Conservation (phyloP, 441 rosid genomes). For the Populus hybrid region DNA sequence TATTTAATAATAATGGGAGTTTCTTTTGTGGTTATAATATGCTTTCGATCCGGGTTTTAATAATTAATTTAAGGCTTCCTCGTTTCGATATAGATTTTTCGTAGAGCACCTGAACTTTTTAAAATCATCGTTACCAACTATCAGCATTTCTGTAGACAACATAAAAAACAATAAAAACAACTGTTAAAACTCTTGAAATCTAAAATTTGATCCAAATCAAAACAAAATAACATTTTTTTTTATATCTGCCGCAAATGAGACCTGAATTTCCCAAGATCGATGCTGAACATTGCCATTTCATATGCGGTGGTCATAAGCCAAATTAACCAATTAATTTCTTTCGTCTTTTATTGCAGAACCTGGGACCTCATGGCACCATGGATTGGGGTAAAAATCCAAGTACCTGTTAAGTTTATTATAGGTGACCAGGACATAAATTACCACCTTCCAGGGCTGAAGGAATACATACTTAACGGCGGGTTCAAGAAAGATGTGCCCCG, state of each 20-base stretch:
- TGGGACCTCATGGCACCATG: constrained; percentile 70
- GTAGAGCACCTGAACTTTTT: neutral
- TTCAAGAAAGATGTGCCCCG: constrained; percentile 56
- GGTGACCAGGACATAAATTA: constrained; percentile 66
- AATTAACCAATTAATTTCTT: neutral
- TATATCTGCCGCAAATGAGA: neutral
- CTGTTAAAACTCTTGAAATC: neutral
- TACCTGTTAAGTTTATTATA: constrained; percentile 61
- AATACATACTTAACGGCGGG: constrained; percentile 49
- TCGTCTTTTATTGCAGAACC: constrained; percentile 30
- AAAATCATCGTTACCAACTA: neutral
- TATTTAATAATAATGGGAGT: neutral
- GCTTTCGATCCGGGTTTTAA: too few relatives aligned
- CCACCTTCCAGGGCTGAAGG: constrained; percentile 42
- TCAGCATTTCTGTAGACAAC: neutral
- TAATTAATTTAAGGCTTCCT: too few relatives aligned
- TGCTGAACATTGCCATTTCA: neutral
- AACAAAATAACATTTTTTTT: neutral
- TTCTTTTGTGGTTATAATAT: too few relatives aligned
- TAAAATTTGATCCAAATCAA: neutral
- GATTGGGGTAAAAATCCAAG: constrained; percentile 44
- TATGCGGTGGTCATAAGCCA: too few relatives aligned
- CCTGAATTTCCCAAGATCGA: neutral
- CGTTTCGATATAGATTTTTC: too few relatives aligned
- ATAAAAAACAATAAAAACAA: too few relatives aligned